Conservation (phyloP, 2,329 filamentous ascomycete genomes). For the Diaporthe sp. region DNA sequence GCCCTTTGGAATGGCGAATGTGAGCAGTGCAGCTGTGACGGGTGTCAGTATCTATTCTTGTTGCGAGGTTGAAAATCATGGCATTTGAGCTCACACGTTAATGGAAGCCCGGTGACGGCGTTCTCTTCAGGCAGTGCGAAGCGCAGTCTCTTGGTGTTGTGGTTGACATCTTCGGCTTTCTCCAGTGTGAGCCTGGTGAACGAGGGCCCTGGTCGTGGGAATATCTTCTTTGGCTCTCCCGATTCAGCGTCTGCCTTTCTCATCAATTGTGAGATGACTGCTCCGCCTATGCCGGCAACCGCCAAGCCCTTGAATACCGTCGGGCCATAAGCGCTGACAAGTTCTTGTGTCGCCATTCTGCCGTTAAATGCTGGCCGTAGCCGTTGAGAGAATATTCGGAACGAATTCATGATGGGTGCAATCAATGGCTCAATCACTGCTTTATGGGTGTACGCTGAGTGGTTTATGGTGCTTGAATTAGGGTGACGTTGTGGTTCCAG, state of each 20-base stretch:
- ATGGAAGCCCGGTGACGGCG: conserved; percentile 61
- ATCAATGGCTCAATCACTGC: background rate
- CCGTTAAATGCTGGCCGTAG: conserved; percentile 31
- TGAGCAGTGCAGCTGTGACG: conserved; percentile 68
- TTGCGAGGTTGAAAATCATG: background rate
- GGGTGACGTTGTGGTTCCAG: background rate
- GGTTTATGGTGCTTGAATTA: background rate
- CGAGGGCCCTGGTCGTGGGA: conserved; percentile 49
- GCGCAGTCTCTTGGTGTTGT: conserved; percentile 70
- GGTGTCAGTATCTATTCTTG: background rate
- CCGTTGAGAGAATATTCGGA: conserved; percentile 37
- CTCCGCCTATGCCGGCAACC: conserved; percentile 34
- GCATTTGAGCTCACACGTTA: conserved; percentile 59
- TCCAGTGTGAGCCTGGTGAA: conserved; percentile 65
- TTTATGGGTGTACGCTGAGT: conserved; percentile 7
- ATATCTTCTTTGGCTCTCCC: conserved; percentile 33
- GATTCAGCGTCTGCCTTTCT: conserved; percentile 32
- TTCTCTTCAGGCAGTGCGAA: conserved; percentile 67
- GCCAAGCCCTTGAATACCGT: conserved; percentile 37
- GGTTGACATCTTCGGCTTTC: conserved; percentile 67
- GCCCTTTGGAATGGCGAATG: conserved; percentile 70
- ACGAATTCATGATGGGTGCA: conserved; percentile 28
- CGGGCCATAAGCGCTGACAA: conserved; percentile 31
- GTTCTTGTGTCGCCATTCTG: conserved; percentile 37
- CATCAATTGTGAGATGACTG: conserved; percentile 35